These are phyloP conservation scores for Eucalyptus regnans DNA, from an alignment of 345 rosid genomes.

Conservation along the genomic window DNA sequence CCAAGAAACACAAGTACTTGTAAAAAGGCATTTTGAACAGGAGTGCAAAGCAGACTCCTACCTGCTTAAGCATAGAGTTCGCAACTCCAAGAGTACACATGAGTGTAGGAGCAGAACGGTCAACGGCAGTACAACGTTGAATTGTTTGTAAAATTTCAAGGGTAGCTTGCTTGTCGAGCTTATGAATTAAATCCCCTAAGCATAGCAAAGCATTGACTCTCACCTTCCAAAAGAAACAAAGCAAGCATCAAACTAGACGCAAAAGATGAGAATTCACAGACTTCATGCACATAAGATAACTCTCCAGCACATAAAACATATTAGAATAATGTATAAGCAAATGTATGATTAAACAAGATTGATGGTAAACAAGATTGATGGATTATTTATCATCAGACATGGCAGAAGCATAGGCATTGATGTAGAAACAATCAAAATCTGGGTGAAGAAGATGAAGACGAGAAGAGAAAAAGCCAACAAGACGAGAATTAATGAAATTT, in stretches of 20 bases:
- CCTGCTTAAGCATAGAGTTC: constrained; percentile 84
- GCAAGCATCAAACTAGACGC: background rate
- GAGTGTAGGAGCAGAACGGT: constrained; percentile 90
- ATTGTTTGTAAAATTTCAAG: constrained; percentile 75
- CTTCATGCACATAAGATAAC: background rate
- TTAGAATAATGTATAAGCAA: background rate
- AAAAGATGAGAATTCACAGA: background rate
- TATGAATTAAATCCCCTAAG: constrained; percentile 61
- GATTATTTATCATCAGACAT: background rate
- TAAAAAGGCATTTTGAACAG: background rate
- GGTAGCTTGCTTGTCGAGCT: constrained; percentile 65
- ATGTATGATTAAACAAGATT: background rate
- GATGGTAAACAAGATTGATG: background rate
- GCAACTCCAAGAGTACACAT: constrained; percentile 97
- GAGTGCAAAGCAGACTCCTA: background rate
- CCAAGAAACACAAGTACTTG: background rate
- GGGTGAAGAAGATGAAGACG: background rate
- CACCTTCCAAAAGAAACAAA: constrained; percentile 41
- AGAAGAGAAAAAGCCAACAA: background rate
- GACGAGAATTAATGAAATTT: background rate
- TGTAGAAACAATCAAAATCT: background rate
- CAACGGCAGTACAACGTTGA: constrained; percentile 92
- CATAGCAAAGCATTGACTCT: constrained; percentile 93
- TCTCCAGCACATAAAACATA: background rate
- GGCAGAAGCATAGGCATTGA: background rate